Evolutionary conservation across 257 asterid species (phyloP).

Genomic region (Haberlea rhodopensis): DNA sequence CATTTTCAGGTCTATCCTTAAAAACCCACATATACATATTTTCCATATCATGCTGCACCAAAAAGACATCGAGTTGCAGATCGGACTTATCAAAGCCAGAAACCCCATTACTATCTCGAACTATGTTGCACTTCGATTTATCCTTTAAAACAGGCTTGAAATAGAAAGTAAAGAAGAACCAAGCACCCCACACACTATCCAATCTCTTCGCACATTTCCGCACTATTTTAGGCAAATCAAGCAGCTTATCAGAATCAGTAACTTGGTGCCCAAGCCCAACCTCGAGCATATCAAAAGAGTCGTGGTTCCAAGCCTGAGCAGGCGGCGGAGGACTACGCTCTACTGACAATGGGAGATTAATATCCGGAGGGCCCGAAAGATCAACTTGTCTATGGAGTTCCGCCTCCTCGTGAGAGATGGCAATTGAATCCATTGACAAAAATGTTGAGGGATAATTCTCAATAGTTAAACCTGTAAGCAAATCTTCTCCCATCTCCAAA

Average conservation of each 20-base stretch:
- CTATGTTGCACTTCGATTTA: slow-evolving; percentile 40
- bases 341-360: slow-evolving; percentile 45
- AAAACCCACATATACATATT: slow-evolving; percentile 38
- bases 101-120: slow-evolving; percentile 38
- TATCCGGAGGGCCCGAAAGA: slow-evolving; percentile 56
- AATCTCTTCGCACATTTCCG: slow-evolving; percentile 42
- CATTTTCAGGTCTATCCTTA: slow-evolving; percentile 31
- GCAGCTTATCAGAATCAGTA: slow-evolving; percentile 36
- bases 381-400: slow-evolving; percentile 38
- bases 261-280: slow-evolving; percentile 46
- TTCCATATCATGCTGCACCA: slow-evolving; percentile 36
- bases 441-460: slow-evolving; percentile 57
- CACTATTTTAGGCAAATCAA: slow-evolving; percentile 42
- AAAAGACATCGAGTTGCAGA: slow-evolving; percentile 31
- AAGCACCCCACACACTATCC: slow-evolving; percentile 61
- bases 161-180: slow-evolving; percentile 57
- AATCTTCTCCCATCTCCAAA: slow-evolving; percentile 52
- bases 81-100: slow-evolving; percentile 34
- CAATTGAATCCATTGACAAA: slow-evolving; percentile 50
- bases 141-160: slow-evolving; percentile 52
- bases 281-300: slow-evolving; percentile 43
- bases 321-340: slow-evolving; percentile 57
- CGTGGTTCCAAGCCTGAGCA: slow-evolving; percentile 45
- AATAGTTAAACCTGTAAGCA: slow-evolving; percentile 37
- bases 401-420: slow-evolving; percentile 42